Evolutionary conservation across 2,329 filamentous ascomycete genomes (phyloP).

Genomic region (Cyphellophora attinorum): DNA sequence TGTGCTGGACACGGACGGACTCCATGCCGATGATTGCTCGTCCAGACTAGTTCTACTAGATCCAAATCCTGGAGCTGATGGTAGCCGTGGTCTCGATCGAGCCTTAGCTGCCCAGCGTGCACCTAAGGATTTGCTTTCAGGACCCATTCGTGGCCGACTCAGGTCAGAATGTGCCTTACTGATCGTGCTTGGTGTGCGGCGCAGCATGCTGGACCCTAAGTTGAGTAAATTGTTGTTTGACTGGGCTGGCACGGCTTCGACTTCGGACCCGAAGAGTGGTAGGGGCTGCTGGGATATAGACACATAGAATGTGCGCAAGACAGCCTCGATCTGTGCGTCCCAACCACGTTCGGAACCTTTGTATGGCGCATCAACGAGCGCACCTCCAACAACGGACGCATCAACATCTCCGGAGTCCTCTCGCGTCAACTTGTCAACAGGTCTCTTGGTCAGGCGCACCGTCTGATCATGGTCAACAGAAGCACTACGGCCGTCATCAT

Average conservation of each 20-base stretch:
- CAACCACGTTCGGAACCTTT: constrained; percentile 67
- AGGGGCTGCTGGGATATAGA: constrained; percentile 83
- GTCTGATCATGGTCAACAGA: not conserved
- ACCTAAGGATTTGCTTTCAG: constrained; percentile 53
- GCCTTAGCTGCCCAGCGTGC: constrained; percentile 79
- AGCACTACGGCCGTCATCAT: constrained; percentile 4
- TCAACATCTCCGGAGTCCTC: constrained; percentile 25
- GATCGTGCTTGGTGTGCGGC: constrained; percentile 78
- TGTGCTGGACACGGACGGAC: constrained; percentile 79
- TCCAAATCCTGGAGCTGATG: constrained; percentile 70
- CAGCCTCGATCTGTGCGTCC: constrained; percentile 82
- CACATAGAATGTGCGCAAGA: constrained; percentile 82
- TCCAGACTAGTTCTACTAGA: constrained; percentile 93
- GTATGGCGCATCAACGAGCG: constrained; percentile 68
- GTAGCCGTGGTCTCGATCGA: constrained; percentile 66
- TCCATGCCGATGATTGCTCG: constrained; percentile 83
- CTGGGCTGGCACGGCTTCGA: constrained; percentile 26
- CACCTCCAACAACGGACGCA: constrained; percentile 52
- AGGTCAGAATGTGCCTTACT: constrained; percentile 89
- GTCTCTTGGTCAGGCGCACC: constrained; percentile 9
- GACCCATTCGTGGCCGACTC: constrained; percentile 55
- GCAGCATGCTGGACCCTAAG: constrained; percentile 57
- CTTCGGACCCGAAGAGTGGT: constrained; percentile 67
- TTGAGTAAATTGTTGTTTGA: constrained; percentile 58
- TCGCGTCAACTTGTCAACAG: constrained; percentile 19